Base-by-base conservation (phyloP, 257 asterid genomes). In the Rubia yunnanensis region DNA sequence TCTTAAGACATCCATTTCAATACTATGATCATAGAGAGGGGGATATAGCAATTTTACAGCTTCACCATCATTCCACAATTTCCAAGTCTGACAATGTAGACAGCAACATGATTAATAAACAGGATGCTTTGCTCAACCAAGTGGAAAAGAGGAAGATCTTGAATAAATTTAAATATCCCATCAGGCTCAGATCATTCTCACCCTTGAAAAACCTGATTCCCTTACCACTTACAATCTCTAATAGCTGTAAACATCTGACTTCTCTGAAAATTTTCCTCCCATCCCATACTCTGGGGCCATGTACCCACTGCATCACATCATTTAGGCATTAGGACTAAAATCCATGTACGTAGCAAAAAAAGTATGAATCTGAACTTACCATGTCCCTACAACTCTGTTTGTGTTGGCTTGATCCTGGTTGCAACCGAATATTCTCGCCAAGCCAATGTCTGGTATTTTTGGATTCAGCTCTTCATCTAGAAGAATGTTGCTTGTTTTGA, bases 221-320 rank as follows among this genome's bases (percentile, higher is more conserved):
- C 76, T 71, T 81, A 27, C 95, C 96, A 1, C 78, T 73, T 23
- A 68, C 78, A 76, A 89, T 81, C 86, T 89, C 92, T 1, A 86
- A 66, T 41, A 86, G 78, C 90, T 81, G 73, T 77, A 89, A 24
- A 85, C 76, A 62, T 89, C 95, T 24, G 95, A 86, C 60, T 77
- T 88, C 64, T 86, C 92, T 3, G 96, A 84, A 76, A 83, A 84
- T 68, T 80, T 83, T 60, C 96, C 95, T 30, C 72, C 70, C 79
- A 84, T 44, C 35, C 90, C 92, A 57, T 86, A 86, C 71, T 84
- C 96, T 2, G 95, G 96, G 49, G 95, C 88, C 90, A 86, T 84
- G 39, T 85, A 88, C 34, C 96, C 96, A 63, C 96, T 82, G 78
- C 77, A 76, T 62, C 34, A 73, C 60, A 63, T 27, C 32, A 76